Evolutionary conservation across 768 basidiomycete species (phyloP).

Genomic region (Mrakia blollopis): DNA sequence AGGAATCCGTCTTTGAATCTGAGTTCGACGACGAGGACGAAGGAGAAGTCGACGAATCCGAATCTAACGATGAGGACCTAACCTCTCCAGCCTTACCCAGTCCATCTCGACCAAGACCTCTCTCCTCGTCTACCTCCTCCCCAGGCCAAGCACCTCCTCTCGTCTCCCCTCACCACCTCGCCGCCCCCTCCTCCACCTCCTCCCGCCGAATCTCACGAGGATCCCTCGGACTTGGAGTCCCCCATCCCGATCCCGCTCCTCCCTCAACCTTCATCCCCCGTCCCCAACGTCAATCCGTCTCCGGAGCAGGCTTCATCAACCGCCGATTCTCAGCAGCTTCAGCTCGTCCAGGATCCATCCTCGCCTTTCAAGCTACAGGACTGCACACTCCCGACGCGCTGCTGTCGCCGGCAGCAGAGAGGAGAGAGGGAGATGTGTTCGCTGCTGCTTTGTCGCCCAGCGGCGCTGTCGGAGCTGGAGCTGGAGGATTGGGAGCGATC

Average conservation of each 20-base stretch:
- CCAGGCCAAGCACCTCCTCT: neutral
- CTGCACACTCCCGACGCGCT: conserved; percentile 50
- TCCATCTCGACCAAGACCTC: neutral
- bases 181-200: conserved; percentile 26
- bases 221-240: conserved; percentile 34
- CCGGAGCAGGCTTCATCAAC: conserved; percentile 10
- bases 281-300: conserved; percentile 13
- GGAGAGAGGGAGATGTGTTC: conserved; percentile 38
- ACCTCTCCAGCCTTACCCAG: neutral
- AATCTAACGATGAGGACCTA: neutral
- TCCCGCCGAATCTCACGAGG: conserved; percentile 36
- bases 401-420: conserved; percentile 33
- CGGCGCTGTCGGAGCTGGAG: conserved; percentile 21
- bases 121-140: neutral
- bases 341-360: conserved; percentile 52
- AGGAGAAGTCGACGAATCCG: conserved; percentile 32
- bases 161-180: conserved; percentile 15
- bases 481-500: conserved; percentile 27
- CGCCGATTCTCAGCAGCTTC: conserved; percentile 11
- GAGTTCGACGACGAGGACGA: conserved; percentile 52
- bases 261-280: conserved; percentile 11
- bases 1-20: conserved; percentile 42
- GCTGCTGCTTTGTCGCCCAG: conserved; percentile 16
- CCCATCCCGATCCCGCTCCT: neutral
- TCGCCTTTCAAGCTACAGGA: conserved; percentile 62